phyloP scores from a whole-genome alignment of 2,329 filamentous ascomycete genomes.

The Aureobasidium subglaciale region DNA sequence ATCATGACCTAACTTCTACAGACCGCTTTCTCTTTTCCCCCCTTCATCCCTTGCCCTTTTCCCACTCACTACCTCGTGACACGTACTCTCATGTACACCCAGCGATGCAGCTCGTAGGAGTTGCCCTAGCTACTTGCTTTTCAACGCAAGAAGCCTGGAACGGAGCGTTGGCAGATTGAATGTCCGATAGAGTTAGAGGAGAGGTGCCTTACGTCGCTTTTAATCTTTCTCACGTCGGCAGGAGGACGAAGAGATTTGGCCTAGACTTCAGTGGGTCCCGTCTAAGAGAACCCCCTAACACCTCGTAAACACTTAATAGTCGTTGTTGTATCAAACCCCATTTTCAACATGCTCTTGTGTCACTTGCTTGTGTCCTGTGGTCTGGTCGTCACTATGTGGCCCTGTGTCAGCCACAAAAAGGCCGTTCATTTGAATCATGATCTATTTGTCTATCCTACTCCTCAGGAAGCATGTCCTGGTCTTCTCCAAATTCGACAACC shows the following conservation, averaged over 20 bases:
- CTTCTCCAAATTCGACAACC: slow-evolving; percentile 58
- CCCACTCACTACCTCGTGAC: neutral
- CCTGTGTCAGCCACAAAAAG: too few relatives aligned
- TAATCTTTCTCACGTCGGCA: slow-evolving; percentile 20
- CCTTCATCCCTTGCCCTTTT: too few relatives aligned
- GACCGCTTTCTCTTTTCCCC: neutral
- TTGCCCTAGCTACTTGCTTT: slow-evolving; percentile 32
- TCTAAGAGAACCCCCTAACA: slow-evolving; percentile 32
- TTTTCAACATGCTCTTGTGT: neutral
- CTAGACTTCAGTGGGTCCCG: slow-evolving; percentile 13
- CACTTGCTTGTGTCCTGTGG: too few relatives aligned
- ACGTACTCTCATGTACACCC: slow-evolving; percentile 22
- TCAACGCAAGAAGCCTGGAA: slow-evolving; percentile 34
- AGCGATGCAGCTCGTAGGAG: slow-evolving; percentile 39
- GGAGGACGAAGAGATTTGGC: slow-evolving; percentile 29
- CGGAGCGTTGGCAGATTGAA: slow-evolving; percentile 41
- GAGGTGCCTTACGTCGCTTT: slow-evolving; percentile 15
- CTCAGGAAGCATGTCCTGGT: slow-evolving; percentile 16
- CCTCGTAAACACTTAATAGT: neutral
- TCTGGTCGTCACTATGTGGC: too few relatives aligned
- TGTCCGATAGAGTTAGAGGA: neutral
- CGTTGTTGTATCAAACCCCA: neutral
- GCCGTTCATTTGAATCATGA: too few relatives aligned
- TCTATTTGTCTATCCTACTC: neutral
- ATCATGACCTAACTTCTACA: slow-evolving; percentile 10